Conservation (phyloP, 352 stramenopile genomes). For the Phytophthora chlamydospora region DNA sequence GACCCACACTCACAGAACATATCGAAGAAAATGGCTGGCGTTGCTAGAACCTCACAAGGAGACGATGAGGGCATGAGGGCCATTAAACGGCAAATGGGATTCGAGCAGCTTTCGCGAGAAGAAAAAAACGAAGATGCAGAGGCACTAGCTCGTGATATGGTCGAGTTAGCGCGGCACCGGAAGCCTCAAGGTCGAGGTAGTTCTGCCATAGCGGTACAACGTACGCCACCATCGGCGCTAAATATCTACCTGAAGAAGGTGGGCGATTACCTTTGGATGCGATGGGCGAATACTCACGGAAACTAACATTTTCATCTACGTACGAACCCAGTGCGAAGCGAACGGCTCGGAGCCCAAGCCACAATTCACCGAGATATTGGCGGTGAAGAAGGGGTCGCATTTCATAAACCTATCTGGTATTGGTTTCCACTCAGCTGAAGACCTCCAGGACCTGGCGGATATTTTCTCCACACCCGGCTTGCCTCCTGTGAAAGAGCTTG, state of each 20-base stretch:
- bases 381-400: constrained; percentile 43
- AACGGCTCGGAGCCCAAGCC: constrained; percentile 43
- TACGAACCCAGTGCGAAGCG: constrained; percentile 47
- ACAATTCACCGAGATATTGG: constrained; percentile 47
- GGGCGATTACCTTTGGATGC: constrained; percentile 1
- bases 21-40: background rate
- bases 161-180: constrained; percentile 28
- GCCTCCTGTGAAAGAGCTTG: constrained; percentile 48
- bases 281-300: background rate
- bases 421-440: constrained; percentile 57
- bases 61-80: constrained; percentile 60
- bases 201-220: constrained; percentile 11
- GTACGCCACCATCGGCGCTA: constrained; percentile 24
- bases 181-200: constrained; percentile 2
- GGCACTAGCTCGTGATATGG: constrained; percentile 32
- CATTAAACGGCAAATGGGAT: constrained; percentile 75
- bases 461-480: constrained; percentile 41
- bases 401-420: constrained; percentile 55
- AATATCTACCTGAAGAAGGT: constrained; percentile 53
- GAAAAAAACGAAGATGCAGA: constrained; percentile 27
- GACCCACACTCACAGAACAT: constrained; percentile 13
- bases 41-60: background rate
- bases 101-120: constrained; percentile 33
- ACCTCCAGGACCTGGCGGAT: constrained; percentile 58
- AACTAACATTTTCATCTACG: background rate